Percentiles rank a stretch among this genome's conserved stretches.
These are phyloP conservation scores for Diplodia scrobiculata DNA, from an alignment of 2,329 filamentous ascomycete species.

Conservation along the genomic window DNA sequence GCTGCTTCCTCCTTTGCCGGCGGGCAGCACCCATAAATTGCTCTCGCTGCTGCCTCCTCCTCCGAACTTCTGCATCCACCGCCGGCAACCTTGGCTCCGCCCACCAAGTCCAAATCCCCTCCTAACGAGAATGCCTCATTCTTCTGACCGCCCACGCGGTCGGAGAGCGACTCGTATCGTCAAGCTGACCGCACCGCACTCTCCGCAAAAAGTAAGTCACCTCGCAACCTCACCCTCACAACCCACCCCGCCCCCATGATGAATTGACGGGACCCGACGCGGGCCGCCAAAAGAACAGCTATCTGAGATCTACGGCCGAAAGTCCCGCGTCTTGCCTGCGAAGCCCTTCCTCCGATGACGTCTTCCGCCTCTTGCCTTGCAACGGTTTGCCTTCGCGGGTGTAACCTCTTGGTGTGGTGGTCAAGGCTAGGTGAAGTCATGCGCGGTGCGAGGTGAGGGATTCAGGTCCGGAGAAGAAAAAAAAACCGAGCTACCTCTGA, in stretches of 20 bases:
- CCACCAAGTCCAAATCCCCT: not conserved
- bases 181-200: not conserved
- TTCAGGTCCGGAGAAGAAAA: not conserved
- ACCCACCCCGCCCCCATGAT: not conserved
- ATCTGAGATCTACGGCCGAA: not conserved
- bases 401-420: not conserved
- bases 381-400: not conserved
- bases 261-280: not conserved
- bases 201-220: not conserved
- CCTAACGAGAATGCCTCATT: not conserved
- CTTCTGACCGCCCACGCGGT: not conserved
- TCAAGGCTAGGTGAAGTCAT: not conserved
- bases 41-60: not conserved
- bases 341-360: not conserved
- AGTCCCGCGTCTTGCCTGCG: not conserved
- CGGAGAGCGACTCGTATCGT: not conserved
- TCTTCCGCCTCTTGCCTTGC: not conserved
- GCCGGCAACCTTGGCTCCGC: not conserved
- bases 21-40: not conserved
- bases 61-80: not conserved
- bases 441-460: not conserved
- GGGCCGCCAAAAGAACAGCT: not conserved
- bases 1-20: not conserved
- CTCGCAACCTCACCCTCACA: not conserved
- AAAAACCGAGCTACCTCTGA: not conserved